Evolutionary conservation across 2,329 filamentous ascomycete genomes (phyloP), one percentile per base, ranked within the genome.

Genomic region (Metarhizium robertsii): DNA sequence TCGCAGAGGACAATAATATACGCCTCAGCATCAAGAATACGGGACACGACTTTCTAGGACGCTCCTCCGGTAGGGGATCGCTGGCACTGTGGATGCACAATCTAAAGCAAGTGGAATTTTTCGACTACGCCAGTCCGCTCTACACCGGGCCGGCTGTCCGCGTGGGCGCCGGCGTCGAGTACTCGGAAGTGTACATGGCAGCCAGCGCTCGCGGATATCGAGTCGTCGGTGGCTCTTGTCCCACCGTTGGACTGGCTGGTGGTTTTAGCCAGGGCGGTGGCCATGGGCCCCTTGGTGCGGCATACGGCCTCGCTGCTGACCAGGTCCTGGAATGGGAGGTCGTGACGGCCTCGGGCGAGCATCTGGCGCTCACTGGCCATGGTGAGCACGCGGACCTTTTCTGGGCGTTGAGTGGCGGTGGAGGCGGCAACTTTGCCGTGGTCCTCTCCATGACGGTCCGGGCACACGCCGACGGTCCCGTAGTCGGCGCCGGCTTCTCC

Each of bases 191-290:
- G 0, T 69, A 76, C 40, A 61, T 59, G 34, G 73, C 72, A 43
- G 79, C 78, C 2, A 62, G 76, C 13, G 65, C 71, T 50, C 65
- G 74, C 32, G 76, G 75, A 0, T 69, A 77, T 49, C 73, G 71
- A 0, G 71, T 82, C 2, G 74, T 84, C 4, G 78, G 76, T 18
- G 81, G 81, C 4, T 77, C 79, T n/a, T 79, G 79, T 53, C 57
- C 61, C 1, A 79, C 76, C 0, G 81, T 86, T 5, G 82, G 81
- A 1, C 60, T 81, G 7, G 76, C 79, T 0, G 84, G 83, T 16
- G 83, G 83, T 1, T 86, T 79, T 61, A 76, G 72, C 3, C 79
- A 83, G 63, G 82, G 81, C 5, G 84, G 81, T 14, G 84, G 84
- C 0, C 81, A 85, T 62, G 76, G 74, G 0, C 70, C 75, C 0